Evolutionary conservation across 768 basidiomycete species (phyloP), one percentile per base, ranked within the genome.

Genomic region (Amanita subjunquillea): DNA sequence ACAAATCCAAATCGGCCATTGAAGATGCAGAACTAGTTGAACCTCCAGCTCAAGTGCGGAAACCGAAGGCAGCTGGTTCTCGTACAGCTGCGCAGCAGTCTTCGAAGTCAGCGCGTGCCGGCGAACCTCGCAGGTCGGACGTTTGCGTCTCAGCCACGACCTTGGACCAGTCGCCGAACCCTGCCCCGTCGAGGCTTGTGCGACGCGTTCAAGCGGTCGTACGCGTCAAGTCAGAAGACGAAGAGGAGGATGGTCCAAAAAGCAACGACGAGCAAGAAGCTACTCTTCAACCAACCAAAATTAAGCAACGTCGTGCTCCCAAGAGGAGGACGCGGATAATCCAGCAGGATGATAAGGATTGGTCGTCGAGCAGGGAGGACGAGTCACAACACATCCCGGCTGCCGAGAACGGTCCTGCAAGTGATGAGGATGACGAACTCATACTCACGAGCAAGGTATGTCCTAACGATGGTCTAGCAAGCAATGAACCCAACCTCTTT

Each of bases 141-240:
- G 15, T 20, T n/a, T 20, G n/a, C 6, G n/a, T n/a, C 13, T 36
- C 49, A 22, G 23, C 8, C 32, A 51, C 30, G 41, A 22, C 20
- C 1, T 15, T 17, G 41, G 12, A 43, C 30, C 29, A 46, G 7
- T 30, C 44, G 10, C 17, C 13, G 47, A 44, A 25, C 39, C 56
- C 36, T 47, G 54, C 27, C 57, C 54, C 23, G 55, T 63, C 30
- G 71, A 69, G 0, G 62, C 43, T 87, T 13, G 71, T 87, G 39
- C 77, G 85, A 20, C 79, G 81, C 32, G 85, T 87, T 6, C 77
- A 79, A 20, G 82, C 85, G 5, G 72, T 86, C 17, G 68, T 86
- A 1, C 70, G 75, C 32, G 77, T 87, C 36, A 87, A 87, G 59
- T 74, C 74, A 51, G 84, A 87, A 63, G 80, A 78, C 3, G 69